Base-by-base conservation (phyloP, 2,329 filamentous ascomycete species). In the Rachicladosporium sp. region DNA sequence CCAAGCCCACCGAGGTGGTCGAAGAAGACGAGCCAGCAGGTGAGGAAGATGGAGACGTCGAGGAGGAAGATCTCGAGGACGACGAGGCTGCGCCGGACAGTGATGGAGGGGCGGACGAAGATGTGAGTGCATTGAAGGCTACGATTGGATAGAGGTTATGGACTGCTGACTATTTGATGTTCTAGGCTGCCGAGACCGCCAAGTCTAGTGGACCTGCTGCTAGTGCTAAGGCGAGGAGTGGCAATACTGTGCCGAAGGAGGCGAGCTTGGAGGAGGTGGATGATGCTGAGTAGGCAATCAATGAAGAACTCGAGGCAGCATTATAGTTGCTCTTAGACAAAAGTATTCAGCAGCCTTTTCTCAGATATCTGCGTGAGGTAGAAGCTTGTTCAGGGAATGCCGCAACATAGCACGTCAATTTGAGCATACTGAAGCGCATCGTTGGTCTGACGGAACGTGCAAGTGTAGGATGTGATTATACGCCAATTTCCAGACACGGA, bases 181-280 rank as follows among this genome's bases (percentile, higher is more conserved):
- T 12, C 6, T 15, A 50, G n/a, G 48, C 50, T 10, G 53, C 53
- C 10, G 50, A 50, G 32, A 55, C 55, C 7, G 48, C 49, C 6
- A 47, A 48, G 19, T 45, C 41, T 11, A 40, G 50, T 11, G 55
- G 51, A 6, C 55, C 56, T 32, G 50, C 56, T 8, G 53, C 50
- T 32, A 48, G 48, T 19, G 54, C 54, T 15, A 55, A 57, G 43
- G 40, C 46, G 31, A 44, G 43, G 31, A 57, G 56, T 47, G 50
- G 45, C 11, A 45, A 41, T n/a, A 46, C 43, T 7, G 49, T 55
- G 13, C 54, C 56, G 11, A 56, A 57, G 47, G 54, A 57, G 43
- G 46, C 49, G 23, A 48, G 52, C 34, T 43, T 56, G 29, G 45
- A 50, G n/a, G 55, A 56, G 36, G 52, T 53, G 27, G 52, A 57